Evolutionary conservation across 805 yeast genomes (phyloP).

Genomic region (Kregervanrija pseudodelftensis): DNA sequence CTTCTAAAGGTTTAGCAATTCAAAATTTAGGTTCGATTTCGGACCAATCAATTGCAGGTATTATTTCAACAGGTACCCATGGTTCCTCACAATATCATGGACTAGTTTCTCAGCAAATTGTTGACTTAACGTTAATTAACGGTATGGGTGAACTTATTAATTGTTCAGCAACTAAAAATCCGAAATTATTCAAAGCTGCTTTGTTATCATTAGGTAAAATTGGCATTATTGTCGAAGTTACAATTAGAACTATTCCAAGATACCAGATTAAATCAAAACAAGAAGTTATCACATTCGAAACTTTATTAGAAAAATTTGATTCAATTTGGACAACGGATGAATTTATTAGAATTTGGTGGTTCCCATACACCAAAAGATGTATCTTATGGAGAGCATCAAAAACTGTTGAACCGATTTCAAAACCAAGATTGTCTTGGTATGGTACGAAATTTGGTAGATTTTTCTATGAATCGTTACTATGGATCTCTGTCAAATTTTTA

Average conservation of each 20-base stretch:
- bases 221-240: constrained; percentile 82
- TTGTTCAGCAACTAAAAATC: constrained; percentile 59
- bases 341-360: constrained; percentile 95
- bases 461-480: constrained; percentile 71
- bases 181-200: constrained; percentile 71
- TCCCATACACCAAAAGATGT: constrained; percentile 82
- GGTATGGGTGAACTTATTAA: constrained; percentile 66
- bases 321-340: constrained; percentile 83
- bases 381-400: constrained; percentile 87
- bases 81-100: constrained; percentile 95
- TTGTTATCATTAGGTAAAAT: constrained; percentile 82
- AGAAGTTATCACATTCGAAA: constrained; percentile 73
- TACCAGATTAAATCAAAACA: constrained; percentile 76
- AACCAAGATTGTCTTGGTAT: constrained; percentile 74
- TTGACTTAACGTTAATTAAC: constrained; percentile 64
- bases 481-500: constrained; percentile 65
- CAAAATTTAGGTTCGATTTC: constrained; percentile 92
- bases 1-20: constrained; percentile 60
- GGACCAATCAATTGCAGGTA: constrained; percentile 92
- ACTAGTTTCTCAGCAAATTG: constrained; percentile 79
- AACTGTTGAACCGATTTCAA: constrained; percentile 54
- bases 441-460: constrained; percentile 74
- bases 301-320: constrained; percentile 67
- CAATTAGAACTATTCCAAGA: constrained; percentile 76
- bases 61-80: constrained; percentile 93